These are phyloP conservation scores for Ocimum tenuiflorum DNA, from an alignment of 257 asterid species.

Conservation along the genomic window DNA sequence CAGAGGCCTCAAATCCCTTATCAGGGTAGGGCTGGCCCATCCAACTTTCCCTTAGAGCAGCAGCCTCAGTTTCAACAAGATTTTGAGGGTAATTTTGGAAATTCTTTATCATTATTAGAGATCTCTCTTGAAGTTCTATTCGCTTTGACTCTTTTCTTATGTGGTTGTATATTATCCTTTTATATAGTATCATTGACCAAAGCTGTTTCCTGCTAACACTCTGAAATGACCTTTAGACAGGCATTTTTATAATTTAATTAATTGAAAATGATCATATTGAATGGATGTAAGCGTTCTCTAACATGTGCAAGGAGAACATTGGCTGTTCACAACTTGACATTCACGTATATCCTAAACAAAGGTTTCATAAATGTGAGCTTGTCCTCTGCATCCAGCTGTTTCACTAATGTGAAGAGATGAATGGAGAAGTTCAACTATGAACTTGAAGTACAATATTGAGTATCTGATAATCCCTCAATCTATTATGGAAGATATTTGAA, in stretches of 20 bases:
- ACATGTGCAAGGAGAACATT: not conserved
- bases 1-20: constrained; percentile 65
- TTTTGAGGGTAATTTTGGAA: constrained; percentile 50
- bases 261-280: not conserved
- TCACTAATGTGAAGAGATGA: not conserved
- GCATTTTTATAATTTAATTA: not conserved
- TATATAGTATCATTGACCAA: not conserved
- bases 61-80: constrained; percentile 48
- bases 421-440: not conserved
- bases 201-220: constrained; percentile 7
- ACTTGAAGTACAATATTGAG: not conserved
- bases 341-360: not conserved
- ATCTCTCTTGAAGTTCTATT: constrained; percentile 5
- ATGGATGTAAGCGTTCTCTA: not conserved
- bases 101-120: constrained; percentile 3
- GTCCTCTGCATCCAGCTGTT: not conserved
- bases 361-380: not conserved
- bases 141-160: not conserved
- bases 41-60: constrained; percentile 59
- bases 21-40: constrained; percentile 40
- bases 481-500: not conserved
- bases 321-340: not conserved
- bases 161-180: not conserved
- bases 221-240: not conserved
- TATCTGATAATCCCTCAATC: not conserved